These are phyloP conservation scores for Licmophora abbreviata DNA, from an alignment of 108 stramenopile genomes.

Conservation along the genomic window DNA sequence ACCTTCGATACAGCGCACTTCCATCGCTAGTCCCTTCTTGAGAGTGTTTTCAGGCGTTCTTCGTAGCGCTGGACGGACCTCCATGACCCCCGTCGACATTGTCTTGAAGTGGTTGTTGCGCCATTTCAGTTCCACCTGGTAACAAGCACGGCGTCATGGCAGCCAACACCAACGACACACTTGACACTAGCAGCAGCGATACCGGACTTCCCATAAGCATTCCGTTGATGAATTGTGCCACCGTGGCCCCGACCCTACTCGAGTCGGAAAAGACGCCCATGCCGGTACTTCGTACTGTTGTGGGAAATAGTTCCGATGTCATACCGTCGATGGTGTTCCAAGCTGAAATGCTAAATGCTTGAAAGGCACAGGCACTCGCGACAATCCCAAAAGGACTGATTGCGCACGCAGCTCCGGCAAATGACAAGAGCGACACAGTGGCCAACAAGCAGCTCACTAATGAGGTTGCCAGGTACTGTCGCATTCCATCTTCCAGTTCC, in stretches of 20 bases:
- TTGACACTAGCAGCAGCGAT: conserved; percentile 34
- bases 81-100: too few species aligned
- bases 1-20: too few species aligned
- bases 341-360: conserved; percentile 53
- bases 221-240: conserved; percentile 70
- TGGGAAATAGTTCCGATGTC: conserved; percentile 69
- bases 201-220: conserved; percentile 29
- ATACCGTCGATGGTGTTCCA: conserved; percentile 76
- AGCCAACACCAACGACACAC: conserved; percentile 41
- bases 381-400: conserved; percentile 35
- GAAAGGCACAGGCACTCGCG: conserved; percentile 56
- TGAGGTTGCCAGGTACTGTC: conserved; percentile 72
- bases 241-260: conserved; percentile 64
- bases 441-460: conserved; percentile 39
- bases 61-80: too few species aligned
- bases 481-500: conserved; percentile 59
- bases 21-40: too few species aligned
- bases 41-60: too few species aligned
- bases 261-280: conserved; percentile 70
- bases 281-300: conserved; percentile 56
- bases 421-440: conserved; percentile 35
- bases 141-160: conserved; percentile 48
- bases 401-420: conserved; percentile 37
- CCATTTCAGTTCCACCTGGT: too few species aligned
- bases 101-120: too few species aligned